Conservation (phyloP, 148 eudicot genomes). For the Rhododendron vialii region DNA sequence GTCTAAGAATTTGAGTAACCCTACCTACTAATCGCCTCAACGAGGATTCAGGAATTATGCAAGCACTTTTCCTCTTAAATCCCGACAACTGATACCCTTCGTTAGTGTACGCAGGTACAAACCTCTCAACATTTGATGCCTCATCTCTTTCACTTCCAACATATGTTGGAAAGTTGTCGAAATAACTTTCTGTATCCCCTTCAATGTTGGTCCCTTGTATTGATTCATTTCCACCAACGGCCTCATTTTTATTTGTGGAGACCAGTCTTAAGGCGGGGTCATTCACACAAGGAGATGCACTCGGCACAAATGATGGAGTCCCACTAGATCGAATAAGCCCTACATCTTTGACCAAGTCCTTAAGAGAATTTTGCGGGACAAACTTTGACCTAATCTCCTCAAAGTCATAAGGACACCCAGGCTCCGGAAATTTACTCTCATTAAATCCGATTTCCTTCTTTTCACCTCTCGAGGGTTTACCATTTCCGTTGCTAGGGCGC, state of each 20-base stretch:
- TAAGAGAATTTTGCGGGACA: constrained; percentile 27
- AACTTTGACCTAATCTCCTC: constrained; percentile 39
- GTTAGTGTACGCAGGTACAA: background rate
- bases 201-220: background rate
- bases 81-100: constrained; percentile 13
- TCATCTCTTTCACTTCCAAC: constrained; percentile 15
- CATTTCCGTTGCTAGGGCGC: constrained; percentile 7
- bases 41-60: constrained; percentile 31
- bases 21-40: constrained; percentile 31
- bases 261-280: constrained; percentile 27
- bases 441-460: constrained; percentile 11
- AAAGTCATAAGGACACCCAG: constrained; percentile 34
- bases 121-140: constrained; percentile 12
- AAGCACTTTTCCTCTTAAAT: constrained; percentile 16
- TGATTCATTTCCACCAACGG: background rate
- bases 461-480: constrained; percentile 12
- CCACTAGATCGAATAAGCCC: constrained; percentile 39
- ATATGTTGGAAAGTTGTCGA: constrained; percentile 5
- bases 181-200: background rate
- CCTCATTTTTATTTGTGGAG: constrained; percentile 11
- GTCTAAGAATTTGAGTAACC: constrained; percentile 29
- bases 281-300: constrained; percentile 17
- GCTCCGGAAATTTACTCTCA: constrained; percentile 10
- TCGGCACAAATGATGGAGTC: constrained; percentile 30
- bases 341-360: constrained; percentile 33